Evolutionary conservation across 2,329 filamentous ascomycete species (phyloP).

Genomic region (Cordyceps cicadae): DNA sequence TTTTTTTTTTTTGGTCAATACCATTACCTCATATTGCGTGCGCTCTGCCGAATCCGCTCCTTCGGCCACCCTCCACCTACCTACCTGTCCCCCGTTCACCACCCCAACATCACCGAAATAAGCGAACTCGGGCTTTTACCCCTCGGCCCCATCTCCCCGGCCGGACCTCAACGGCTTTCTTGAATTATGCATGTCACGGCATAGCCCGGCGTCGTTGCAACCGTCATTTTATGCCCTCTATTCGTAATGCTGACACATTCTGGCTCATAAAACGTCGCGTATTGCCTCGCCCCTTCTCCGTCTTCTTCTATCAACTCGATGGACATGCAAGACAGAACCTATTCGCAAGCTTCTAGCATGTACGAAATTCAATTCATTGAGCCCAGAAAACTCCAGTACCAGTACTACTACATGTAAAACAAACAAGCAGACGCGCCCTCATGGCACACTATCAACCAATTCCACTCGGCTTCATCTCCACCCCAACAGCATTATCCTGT

Average conservation of each 20-base stretch:
- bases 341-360: background rate
- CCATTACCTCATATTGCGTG: background rate
- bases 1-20: too few relatives aligned
- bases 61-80: too few relatives aligned
- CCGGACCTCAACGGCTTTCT: background rate
- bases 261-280: background rate
- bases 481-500: conserved; percentile 2
- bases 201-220: background rate
- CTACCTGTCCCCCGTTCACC: background rate
- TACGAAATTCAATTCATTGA: conserved; percentile 9
- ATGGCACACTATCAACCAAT: background rate
- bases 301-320: background rate
- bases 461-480: background rate
- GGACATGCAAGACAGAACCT: background rate
- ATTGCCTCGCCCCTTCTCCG: background rate
- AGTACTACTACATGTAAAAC: conserved; percentile 10
- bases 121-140: too few relatives aligned
- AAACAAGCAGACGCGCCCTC: background rate
- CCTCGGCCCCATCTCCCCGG: background rate
- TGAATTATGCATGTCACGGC: background rate
- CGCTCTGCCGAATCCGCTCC: background rate
- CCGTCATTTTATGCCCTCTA: background rate
- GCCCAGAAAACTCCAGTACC: conserved; percentile 12
- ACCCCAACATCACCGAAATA: too few relatives aligned
- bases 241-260: background rate